phyloP scores from a whole-genome alignment of 1,284 basidiomycete species.

The Ceratobasidium sp. region DNA sequence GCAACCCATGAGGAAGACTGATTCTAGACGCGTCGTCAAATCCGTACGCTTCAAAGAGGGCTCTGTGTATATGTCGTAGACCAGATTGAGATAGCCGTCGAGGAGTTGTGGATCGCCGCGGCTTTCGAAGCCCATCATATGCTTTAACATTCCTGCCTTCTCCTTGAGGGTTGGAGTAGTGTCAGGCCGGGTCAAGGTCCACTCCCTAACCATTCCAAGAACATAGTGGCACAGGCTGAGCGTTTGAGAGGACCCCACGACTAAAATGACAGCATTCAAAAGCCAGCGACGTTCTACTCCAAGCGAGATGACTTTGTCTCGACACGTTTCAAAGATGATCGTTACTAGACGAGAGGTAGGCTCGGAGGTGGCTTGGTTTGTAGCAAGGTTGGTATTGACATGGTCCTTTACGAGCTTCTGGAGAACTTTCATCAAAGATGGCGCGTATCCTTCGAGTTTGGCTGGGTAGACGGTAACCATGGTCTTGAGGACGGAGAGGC shows the following conservation, averaged over 20 bases:
- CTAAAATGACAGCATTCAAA: slow-evolving; percentile 49
- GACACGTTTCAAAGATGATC: slow-evolving; percentile 76
- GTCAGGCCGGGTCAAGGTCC: slow-evolving; percentile 87
- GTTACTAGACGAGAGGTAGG: slow-evolving; percentile 70
- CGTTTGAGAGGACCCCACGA: slow-evolving; percentile 95
- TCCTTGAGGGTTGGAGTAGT: slow-evolving; percentile 93
- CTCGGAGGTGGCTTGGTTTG: slow-evolving; percentile 61
- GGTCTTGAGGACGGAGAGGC: slow-evolving; percentile 80
- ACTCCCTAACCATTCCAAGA: slow-evolving; percentile 87
- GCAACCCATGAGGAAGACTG: slow-evolving; percentile 93
- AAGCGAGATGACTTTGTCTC: slow-evolving; percentile 61
- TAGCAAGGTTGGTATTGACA: slow-evolving; percentile 64
- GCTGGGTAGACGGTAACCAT: slow-evolving; percentile 87
- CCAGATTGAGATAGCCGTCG: slow-evolving; percentile 87
- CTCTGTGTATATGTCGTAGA: slow-evolving; percentile 95
- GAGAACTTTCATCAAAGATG: slow-evolving; percentile 84
- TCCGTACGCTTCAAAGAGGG: slow-evolving; percentile 89
- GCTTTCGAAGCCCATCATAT: slow-evolving; percentile 90
- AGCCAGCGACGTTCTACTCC: slow-evolving; percentile 56
- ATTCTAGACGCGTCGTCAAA: slow-evolving; percentile 92
- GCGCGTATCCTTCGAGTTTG: slow-evolving; percentile 84
- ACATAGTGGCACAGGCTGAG: slow-evolving; percentile 83
- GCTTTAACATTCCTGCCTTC: slow-evolving; percentile 89
- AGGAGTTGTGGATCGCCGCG: slow-evolving; percentile 78
- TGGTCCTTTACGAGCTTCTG: slow-evolving; percentile 92